Conservation (phyloP, 1,284 basidiomycete species). For the Singerocomus rubriflavus region DNA sequence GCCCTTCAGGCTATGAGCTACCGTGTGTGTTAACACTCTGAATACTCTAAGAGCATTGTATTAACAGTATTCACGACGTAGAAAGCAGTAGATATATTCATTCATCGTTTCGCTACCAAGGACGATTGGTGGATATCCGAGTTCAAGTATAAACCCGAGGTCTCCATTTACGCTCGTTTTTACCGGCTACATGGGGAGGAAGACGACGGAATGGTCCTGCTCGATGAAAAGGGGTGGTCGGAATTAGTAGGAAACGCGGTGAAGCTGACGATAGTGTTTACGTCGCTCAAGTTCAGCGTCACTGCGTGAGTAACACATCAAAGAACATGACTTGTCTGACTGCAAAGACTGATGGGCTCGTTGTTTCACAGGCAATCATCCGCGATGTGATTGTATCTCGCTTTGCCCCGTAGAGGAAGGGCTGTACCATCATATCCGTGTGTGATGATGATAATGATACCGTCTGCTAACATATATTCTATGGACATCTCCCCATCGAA, state of each 20-base stretch:
- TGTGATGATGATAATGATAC: too few relatives aligned
- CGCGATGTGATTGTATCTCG: slow-evolving; percentile 17
- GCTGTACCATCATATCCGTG: too few relatives aligned
- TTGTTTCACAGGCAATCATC: slow-evolving; percentile 26
- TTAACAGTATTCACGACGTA: slow-evolving; percentile 14
- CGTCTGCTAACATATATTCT: too few relatives aligned
- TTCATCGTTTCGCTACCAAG: slow-evolving; percentile 34
- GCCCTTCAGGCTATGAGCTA: slow-evolving; percentile 34
- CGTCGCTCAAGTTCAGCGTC: slow-evolving; percentile 34
- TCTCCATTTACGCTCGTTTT: slow-evolving; percentile 33
- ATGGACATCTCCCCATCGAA: too few relatives aligned
- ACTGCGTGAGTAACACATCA: slow-evolving; percentile 26
- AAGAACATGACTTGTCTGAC: neutral
- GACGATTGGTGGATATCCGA: slow-evolving; percentile 37
- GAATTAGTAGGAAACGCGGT: slow-evolving; percentile 33
- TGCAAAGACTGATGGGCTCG: slow-evolving; percentile 10
- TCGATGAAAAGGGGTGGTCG: slow-evolving; percentile 33
- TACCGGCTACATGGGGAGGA: slow-evolving; percentile 32
- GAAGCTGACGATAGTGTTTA: slow-evolving; percentile 31
- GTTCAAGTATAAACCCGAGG: slow-evolving; percentile 32
- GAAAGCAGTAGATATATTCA: slow-evolving; percentile 32
- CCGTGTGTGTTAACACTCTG: slow-evolving; percentile 20
- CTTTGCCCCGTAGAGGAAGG: neutral
- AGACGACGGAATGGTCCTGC: slow-evolving; percentile 30
- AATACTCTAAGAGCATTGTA: neutral